Conservation (phyloP, 1,139 yeast species). For the Taphrina sp. region DNA sequence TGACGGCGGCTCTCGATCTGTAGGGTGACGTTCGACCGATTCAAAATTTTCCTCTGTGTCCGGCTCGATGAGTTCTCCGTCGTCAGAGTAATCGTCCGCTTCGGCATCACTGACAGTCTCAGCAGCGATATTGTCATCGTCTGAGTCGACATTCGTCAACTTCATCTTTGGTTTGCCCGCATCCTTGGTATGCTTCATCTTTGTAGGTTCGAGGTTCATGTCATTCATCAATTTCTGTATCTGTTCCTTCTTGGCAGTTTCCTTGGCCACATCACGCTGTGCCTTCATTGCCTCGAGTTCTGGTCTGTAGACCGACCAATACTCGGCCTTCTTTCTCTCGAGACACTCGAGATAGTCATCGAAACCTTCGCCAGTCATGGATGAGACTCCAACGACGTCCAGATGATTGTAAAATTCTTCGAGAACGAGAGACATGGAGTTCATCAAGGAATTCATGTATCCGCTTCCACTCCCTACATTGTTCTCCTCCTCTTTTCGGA, state of each 20-base stretch:
- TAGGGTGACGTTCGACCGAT: constrained; percentile 23
- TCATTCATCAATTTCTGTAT: constrained; percentile 76
- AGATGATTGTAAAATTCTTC: constrained; percentile 94
- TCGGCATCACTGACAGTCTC: constrained; percentile 24
- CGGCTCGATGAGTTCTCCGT: constrained; percentile 33
- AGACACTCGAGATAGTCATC: constrained; percentile 83
- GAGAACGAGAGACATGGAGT: constrained; percentile 91
- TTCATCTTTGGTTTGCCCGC: background rate
- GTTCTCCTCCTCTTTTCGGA: constrained; percentile 59
- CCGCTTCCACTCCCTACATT: constrained; percentile 61
- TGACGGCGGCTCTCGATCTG: constrained; percentile 9
- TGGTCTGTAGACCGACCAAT: constrained; percentile 72
- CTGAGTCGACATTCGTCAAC: constrained; percentile 3
- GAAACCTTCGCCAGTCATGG: constrained; percentile 90
- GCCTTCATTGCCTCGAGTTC: constrained; percentile 81
- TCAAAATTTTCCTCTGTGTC: constrained; percentile 32
- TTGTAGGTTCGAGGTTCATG: constrained; percentile 54
- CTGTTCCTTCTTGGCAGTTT: constrained; percentile 67
- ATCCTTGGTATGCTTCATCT: background rate
- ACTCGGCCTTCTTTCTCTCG: constrained; percentile 84
- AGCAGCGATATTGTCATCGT: constrained; percentile 3
- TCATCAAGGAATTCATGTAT: constrained; percentile 89
- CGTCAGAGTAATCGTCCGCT: constrained; percentile 19
- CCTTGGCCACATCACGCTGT: constrained; percentile 74
- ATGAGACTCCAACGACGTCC: constrained; percentile 87